Base-by-base conservation (phyloP, 805 yeast genomes). In the Komagataella ulmi region DNA sequence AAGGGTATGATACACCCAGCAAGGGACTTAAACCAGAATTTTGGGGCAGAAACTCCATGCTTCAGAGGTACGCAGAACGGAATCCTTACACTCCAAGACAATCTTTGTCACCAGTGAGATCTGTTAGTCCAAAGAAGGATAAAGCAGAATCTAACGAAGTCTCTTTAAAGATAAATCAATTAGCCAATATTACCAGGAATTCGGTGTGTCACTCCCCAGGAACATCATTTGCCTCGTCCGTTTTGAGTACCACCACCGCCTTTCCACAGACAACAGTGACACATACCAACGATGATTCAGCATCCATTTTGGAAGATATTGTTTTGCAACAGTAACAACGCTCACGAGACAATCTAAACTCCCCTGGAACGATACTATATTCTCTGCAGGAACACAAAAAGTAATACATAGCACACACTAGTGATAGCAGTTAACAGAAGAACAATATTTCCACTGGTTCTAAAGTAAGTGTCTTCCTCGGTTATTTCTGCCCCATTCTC, bases 381-480 rank as follows among this genome's bases (percentile, higher is more conserved):
- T 49, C 74, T 60, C 48, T 74, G 54, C 5, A 83, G 62, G 52
- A 83, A 66, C 4, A 76, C 74, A 46, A 84, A 63, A 53, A 83
- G 62, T 1, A 76, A 70, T 5, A 74, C 50, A 58, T 81, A 81
- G 51, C 81, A 72, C 7, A 64, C 61, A 5, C 79, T 54, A 56
- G 85, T 81, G 2, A 82, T 61, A 0, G 66, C 50, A 0, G 78
- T 70, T 48, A 83, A 62, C 53, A 77, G 55, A n/a, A 81, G 52
- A 12, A 83, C 86, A 14, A 73, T 67, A 56, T 77, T 73, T 1
- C 90, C 89, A 49, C 81, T 75, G 0, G 90, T 85, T 52, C 66
- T 71, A 61, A 72, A 83, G 56, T 74, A 61, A 17, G 53, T 47
- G 44, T 54, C 56, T 24, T 58, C 58, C n/a, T 55, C 24, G 23